Evolutionary conservation across 2,329 filamentous ascomycete genomes (phyloP).

Genomic region (Colletotrichum sp.): DNA sequence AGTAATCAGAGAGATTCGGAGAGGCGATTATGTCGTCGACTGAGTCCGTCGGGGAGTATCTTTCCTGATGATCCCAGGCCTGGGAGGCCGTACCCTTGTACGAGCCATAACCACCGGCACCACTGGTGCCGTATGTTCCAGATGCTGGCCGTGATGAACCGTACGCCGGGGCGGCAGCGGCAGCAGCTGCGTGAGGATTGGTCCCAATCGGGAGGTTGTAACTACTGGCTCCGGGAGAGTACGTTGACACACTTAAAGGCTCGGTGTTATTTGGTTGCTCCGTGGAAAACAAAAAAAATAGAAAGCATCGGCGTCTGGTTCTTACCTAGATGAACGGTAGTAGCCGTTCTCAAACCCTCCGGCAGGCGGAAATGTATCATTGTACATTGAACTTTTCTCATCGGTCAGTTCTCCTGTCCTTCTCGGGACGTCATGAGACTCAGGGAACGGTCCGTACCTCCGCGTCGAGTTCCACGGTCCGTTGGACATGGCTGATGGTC

Average conservation of each 20-base stretch:
- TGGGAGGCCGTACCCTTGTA: conserved; percentile 46
- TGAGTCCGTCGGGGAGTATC: conserved; percentile 62
- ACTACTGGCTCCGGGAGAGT: conserved; percentile 34
- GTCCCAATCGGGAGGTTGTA: conserved; percentile 36
- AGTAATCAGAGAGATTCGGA: conserved; percentile 64
- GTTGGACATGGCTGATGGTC: conserved; percentile 47
- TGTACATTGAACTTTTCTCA: conserved; percentile 34
- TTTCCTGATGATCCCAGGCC: conserved; percentile 51
- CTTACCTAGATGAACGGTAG: conserved; percentile 44
- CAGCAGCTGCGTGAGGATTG: conserved; percentile 40
- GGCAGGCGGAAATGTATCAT: conserved; percentile 32
- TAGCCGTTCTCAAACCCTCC: conserved; percentile 39
- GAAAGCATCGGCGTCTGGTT: conserved; percentile 12
- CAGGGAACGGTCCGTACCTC: conserved; percentile 50
- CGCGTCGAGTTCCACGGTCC: conserved; percentile 55
- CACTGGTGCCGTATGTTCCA: conserved; percentile 36
- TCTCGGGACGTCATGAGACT: not conserved
- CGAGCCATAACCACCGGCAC: conserved; percentile 33
- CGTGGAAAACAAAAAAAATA: not conserved
- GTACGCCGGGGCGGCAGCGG: conserved; percentile 42
- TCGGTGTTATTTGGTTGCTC: conserved; percentile 34
- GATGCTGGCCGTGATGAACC: conserved; percentile 43
- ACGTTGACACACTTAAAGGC: conserved; percentile 44
- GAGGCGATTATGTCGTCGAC: conserved; percentile 64
- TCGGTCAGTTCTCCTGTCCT: conserved; percentile 17